These are phyloP conservation scores for Aureobasidium leucospermi DNA, from an alignment of 2,329 filamentous ascomycete species.

Conservation along the genomic window DNA sequence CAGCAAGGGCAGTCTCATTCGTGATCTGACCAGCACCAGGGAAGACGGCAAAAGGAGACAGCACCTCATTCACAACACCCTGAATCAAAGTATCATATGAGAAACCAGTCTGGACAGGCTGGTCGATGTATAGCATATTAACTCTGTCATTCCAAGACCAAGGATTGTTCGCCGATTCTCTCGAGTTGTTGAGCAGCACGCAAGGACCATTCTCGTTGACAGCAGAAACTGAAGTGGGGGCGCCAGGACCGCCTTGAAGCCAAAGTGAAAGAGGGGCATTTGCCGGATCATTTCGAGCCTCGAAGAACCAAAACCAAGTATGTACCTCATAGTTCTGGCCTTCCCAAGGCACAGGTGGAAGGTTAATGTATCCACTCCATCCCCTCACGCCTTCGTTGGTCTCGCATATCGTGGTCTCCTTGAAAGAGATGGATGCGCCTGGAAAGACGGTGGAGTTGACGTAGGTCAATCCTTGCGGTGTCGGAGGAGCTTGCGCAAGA, in stretches of 20 bases:
- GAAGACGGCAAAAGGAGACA: slow-evolving; percentile 15
- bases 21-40: slow-evolving; percentile 13
- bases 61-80: slow-evolving; percentile 43
- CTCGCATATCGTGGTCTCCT: slow-evolving; percentile 32
- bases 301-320: slow-evolving; percentile 50
- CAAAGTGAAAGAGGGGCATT: slow-evolving; percentile 50
- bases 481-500: background rate
- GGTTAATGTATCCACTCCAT: slow-evolving; percentile 29
- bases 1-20: slow-evolving; percentile 21
- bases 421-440: background rate
- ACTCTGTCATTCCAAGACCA: slow-evolving; percentile 37
- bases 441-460: background rate
- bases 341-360: slow-evolving; percentile 13
- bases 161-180: slow-evolving; percentile 38
- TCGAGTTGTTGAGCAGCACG: slow-evolving; percentile 33
- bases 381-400: slow-evolving; percentile 42
- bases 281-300: slow-evolving; percentile 41
- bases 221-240: slow-evolving; percentile 55
- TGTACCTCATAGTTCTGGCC: slow-evolving; percentile 25
- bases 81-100: slow-evolving; percentile 47
- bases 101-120: slow-evolving; percentile 36
- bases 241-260: slow-evolving; percentile 59
- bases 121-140: slow-evolving; percentile 34
- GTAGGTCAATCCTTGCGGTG: background rate
- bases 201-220: slow-evolving; percentile 51